phyloP scores from a whole-genome alignment of 208 protist genomes.

The Crithidia mellificae region DNA sequence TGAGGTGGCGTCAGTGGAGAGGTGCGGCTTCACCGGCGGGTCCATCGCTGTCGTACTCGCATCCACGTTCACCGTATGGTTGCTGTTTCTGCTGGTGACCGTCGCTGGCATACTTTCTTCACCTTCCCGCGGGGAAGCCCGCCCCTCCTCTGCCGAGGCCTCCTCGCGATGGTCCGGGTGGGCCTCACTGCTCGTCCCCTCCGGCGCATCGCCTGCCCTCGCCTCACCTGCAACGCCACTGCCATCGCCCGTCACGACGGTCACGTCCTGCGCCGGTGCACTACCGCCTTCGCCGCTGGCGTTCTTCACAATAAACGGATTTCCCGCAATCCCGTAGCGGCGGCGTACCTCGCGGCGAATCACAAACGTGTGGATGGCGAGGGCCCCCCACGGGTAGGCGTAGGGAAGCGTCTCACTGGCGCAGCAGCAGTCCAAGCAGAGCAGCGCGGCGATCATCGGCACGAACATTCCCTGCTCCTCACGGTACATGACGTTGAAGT shows the following conservation, averaged over 20 bases:
- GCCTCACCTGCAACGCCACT: no score
- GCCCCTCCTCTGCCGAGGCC: no score
- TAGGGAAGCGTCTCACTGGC: not conserved
- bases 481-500: slow-evolving; percentile 33
- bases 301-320: slow-evolving; percentile 17
- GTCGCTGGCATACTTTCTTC: no score
- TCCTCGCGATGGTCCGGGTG: no score
- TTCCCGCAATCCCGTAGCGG: slow-evolving; percentile 32
- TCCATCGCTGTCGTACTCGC: not conserved
- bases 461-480: slow-evolving; percentile 17
- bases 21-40: not conserved
- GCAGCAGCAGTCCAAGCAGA: slow-evolving; percentile 26
- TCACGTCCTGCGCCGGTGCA: not conserved
- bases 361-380: slow-evolving; percentile 27
- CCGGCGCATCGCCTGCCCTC: no score
- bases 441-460: slow-evolving; percentile 23
- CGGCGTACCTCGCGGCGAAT: slow-evolving; percentile 27
- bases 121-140: no score
- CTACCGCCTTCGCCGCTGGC: not conserved
- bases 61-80: no score
- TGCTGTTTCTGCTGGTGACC: no score
- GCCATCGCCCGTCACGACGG: not conserved
- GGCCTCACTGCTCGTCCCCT: no score
- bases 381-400: slow-evolving; percentile 17
- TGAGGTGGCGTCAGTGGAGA: no score